A percentile compares a stretch with the other conserved stretches of the same genome.
These are phyloP conservation scores for Schizochytrium sp. DNA, from an alignment of 108 stramenopile genomes.

Conservation along the genomic window DNA sequence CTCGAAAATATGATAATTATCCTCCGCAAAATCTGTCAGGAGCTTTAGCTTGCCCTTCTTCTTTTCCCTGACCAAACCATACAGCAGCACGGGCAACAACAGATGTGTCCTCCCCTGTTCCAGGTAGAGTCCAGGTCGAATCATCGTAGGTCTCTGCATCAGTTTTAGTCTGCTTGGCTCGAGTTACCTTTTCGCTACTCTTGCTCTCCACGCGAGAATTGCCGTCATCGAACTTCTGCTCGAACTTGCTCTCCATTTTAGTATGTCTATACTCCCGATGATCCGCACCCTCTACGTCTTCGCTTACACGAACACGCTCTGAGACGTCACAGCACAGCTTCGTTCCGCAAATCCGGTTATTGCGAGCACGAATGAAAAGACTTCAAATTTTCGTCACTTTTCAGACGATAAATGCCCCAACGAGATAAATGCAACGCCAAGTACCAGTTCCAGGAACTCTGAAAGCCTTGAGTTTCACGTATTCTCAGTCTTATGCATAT, in stretches of 20 bases:
- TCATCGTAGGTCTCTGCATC: neutral
- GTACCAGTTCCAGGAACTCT: no score
- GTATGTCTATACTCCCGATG: neutral
- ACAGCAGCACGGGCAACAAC: slow-evolving; percentile 49
- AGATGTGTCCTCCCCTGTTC: slow-evolving; percentile 47
- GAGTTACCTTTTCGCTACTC: neutral
- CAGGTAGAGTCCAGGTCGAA: slow-evolving; percentile 28
- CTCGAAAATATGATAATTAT: slow-evolving; percentile 50
- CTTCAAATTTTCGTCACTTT: no score
- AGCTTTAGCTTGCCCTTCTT: slow-evolving; percentile 53
- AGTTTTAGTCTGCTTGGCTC: neutral
- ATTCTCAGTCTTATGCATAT: no score
- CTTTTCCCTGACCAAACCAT: slow-evolving; percentile 31
- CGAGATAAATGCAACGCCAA: no score
- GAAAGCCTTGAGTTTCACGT: no score
- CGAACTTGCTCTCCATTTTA: slow-evolving; percentile 26
- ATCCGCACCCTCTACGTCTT: neutral
- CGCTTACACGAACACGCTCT: neutral
- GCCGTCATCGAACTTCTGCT: neutral
- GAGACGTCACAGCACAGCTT: no score
- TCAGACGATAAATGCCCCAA: no score
- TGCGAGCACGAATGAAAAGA: no score
- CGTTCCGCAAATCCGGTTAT: no score
- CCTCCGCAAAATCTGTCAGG: slow-evolving; percentile 50
- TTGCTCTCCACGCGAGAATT: neutral